phyloP scores from a whole-genome alignment of 176 grass and related monocot species.

The Thalia dealbata region DNA sequence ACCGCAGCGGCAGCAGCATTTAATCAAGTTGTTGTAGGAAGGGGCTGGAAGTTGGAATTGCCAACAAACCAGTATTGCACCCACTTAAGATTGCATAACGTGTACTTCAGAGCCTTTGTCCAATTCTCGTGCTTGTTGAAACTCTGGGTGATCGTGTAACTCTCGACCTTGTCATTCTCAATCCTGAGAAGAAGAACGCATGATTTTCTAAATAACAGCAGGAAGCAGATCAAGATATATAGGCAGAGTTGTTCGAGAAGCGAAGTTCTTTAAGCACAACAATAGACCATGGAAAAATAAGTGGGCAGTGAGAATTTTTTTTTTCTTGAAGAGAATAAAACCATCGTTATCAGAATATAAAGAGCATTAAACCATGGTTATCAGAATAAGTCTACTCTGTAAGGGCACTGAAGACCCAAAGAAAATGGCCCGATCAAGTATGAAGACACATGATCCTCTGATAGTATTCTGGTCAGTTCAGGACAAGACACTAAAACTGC shows the following conservation, averaged over 20 bases:
- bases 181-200: constrained; percentile 41
- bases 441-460: no score
- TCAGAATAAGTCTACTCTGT: no score
- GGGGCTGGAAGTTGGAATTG: constrained; percentile 69
- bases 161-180: constrained; percentile 92
- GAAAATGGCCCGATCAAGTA: no score
- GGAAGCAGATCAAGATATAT: not conserved
- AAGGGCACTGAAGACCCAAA: no score
- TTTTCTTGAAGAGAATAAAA: no score
- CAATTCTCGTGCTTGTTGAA: constrained; percentile 87
- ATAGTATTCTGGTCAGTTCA: no score
- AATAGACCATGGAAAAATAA: not conserved
- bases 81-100: constrained; percentile 91
- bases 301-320: no score
- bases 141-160: constrained; percentile 82
- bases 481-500: not conserved
- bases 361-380: no score
- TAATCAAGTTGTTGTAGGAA: constrained; percentile 6
- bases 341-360: no score
- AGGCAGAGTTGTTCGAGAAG: not conserved
- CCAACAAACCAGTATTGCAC: constrained; percentile 90
- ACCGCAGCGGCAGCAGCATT: no score
- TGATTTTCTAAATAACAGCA: not conserved
- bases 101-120: constrained; percentile 92
- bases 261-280: not conserved